Percentiles rank a stretch among this genome's conserved stretches.
Evolutionary conservation across 192 early-diverging fungal genomes (phyloP).

Genomic region (Lunasporangiospora selenospora): DNA sequence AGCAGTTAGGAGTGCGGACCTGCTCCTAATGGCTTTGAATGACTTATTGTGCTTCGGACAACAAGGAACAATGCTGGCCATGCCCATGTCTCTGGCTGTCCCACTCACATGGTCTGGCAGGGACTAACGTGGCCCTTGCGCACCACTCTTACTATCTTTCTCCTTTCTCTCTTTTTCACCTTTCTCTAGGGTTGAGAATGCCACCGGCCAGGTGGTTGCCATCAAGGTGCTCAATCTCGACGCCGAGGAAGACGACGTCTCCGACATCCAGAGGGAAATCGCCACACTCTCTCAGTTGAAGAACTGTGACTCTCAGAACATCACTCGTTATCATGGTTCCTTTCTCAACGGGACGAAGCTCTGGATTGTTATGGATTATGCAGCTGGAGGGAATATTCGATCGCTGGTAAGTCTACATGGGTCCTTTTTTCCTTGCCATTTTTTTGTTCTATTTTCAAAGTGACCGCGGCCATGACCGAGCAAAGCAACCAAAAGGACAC

Average conservation of each 20-base stretch:
- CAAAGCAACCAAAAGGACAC: background rate
- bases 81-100: no score
- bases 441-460: constrained; percentile 4
- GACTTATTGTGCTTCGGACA: no score
- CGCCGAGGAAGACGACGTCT: constrained; percentile 95
- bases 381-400: constrained; percentile 91
- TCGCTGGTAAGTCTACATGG: constrained; percentile 58
- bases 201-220: constrained; percentile 83
- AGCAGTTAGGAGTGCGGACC: no score
- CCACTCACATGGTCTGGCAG: no score
- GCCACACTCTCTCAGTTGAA: constrained; percentile 85
- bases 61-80: no score
- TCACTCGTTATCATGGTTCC: constrained; percentile 93
- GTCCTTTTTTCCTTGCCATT: background rate
- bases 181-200: constrained; percentile 68
- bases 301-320: constrained; percentile 84
- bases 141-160: background rate
- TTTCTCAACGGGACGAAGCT: constrained; percentile 90
- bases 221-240: constrained; percentile 99
- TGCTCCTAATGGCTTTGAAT: no score
- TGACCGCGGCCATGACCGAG: constrained; percentile 15
- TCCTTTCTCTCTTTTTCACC: background rate
- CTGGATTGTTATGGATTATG: constrained; percentile 99
- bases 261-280: constrained; percentile 95
- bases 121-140: no score